Evolutionary conservation across 225 moss, liverwort and hornwort genomes (phyloP).

Genomic region (Bryoerythrophyllum caledonicum): DNA sequence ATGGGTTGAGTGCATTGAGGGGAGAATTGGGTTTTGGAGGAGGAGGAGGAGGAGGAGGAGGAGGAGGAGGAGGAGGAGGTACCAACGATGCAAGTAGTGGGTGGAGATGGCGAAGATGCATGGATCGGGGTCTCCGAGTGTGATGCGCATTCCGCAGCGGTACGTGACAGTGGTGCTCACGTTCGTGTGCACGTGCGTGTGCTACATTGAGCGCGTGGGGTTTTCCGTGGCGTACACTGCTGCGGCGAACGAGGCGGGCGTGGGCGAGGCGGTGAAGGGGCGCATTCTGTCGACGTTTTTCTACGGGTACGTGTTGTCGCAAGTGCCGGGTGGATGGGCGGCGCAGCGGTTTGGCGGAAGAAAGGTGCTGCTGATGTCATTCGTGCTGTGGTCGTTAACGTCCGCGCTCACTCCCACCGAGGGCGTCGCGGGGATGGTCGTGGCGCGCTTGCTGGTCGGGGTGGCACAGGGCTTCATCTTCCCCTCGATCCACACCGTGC

Average conservation of each 20-base stretch:
- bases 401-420: conserved; percentile 88
- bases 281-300: conserved; percentile 83
- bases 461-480: conserved; percentile 96
- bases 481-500: conserved; percentile 88
- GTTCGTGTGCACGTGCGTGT: conserved; percentile 89
- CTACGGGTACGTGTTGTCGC: conserved; percentile 89
- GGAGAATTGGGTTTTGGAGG: no score
- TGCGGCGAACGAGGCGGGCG: conserved; percentile 83
- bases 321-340: conserved; percentile 97
- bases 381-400: conserved; percentile 84
- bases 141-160: conserved; percentile 76
- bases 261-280: conserved; percentile 87
- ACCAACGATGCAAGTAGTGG: conserved; percentile 50
- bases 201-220: conserved; percentile 95
- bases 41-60: no score
- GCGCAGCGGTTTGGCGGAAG: conserved; percentile 97
- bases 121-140: conserved; percentile 26
- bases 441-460: conserved; percentile 81
- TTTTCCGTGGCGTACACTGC: conserved; percentile 95
- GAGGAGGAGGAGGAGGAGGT: no score
- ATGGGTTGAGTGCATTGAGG: no score
- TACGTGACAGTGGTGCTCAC: conserved; percentile 86
- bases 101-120: conserved; percentile 54
- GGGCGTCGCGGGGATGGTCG: conserved; percentile 58
- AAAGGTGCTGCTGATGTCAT: conserved; percentile 73